Base-by-base conservation (phyloP, 1,284 basidiomycete genomes). In the Leccinum brunneo-olivaceum region DNA sequence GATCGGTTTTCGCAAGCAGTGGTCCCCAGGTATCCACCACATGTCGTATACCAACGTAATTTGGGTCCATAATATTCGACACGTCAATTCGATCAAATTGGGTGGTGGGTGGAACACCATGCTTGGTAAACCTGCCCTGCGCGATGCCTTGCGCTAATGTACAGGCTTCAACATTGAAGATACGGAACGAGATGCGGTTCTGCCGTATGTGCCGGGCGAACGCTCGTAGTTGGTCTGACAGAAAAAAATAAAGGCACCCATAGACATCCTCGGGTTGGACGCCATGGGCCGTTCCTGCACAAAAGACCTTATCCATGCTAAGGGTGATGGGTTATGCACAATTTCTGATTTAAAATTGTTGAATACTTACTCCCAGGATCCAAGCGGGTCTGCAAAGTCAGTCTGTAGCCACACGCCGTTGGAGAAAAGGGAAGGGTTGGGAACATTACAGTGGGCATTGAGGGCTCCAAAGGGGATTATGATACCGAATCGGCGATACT, bases 201-300 rank as follows among this genome's bases (percentile, higher is more conserved):
- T 49, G 53, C 6, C 54, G 57, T 29, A 72, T 46, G 5, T 65
- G 60, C 12, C 50, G 33, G 1, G 60, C 50, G 47, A 73, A 71
- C 0, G 49, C 47, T 12, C 55, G 53, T 5, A 74, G 55, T 48
- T 72, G 57, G 8, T 66, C 55, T 4, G 62, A 61, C 19, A 74
- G 38, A 45, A 64, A 65, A 42, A 73, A 71, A 51, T 71, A 73
- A 19, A 74, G 63, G 41, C 71, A 72, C 2, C 72, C 72, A 38
- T 69, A 71, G 27, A 74, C 54, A 50, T 74, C 73, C 41, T 64
- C 69, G 0, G 58, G 46, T 11, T 56, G 58, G 5, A 62, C 64
- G 8, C 69, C 69, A 14, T 66, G 61, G 0, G 51, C 54, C 44
- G 53, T 60, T 30, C 70, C 70, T 0, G 56, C 53, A 34, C 47